A percentile compares a stretch with the other conserved stretches of the same genome.
phyloP scores from a whole-genome alignment of 2,329 filamentous ascomycete genomes.

The Fusarium paranaense region DNA sequence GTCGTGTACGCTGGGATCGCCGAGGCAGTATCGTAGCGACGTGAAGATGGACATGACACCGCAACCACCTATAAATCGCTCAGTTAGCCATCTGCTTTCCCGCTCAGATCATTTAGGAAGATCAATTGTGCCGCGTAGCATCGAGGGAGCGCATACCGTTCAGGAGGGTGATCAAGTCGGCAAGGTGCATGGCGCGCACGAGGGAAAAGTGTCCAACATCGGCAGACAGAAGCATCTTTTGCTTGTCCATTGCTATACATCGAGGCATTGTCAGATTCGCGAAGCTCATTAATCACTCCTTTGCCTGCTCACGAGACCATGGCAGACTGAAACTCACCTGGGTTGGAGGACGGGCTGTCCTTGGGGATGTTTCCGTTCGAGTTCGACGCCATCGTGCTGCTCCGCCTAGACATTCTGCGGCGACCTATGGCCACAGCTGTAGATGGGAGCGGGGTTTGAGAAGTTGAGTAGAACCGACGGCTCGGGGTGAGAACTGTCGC shows the following conservation, averaged over 20 bases:
- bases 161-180: conserved; percentile 85
- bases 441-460: neutral
- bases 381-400: conserved; percentile 52
- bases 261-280: conserved; percentile 7
- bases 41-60: conserved; percentile 96
- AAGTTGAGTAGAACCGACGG: neutral
- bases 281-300: neutral
- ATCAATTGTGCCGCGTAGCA: neutral
- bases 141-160: conserved; percentile 66
- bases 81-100: conserved; percentile 7
- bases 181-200: conserved; percentile 77
- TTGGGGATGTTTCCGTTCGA: conserved; percentile 46
- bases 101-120: neutral
- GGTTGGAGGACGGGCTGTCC: conserved; percentile 44
- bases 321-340: conserved; percentile 47
- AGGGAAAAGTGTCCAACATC: conserved; percentile 80
- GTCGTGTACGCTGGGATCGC: conserved; percentile 71
- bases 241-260: conserved; percentile 74
- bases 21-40: conserved; percentile 91
- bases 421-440: neutral
- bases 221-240: conserved; percentile 77
- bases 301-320: neutral
- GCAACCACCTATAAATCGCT: conserved; percentile 70
- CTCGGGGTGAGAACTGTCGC: neutral
- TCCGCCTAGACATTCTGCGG: conserved; percentile 72